These are phyloP conservation scores for Theobroma cacao DNA, from an alignment of 345 rosid species.

Conservation along the genomic window DNA sequence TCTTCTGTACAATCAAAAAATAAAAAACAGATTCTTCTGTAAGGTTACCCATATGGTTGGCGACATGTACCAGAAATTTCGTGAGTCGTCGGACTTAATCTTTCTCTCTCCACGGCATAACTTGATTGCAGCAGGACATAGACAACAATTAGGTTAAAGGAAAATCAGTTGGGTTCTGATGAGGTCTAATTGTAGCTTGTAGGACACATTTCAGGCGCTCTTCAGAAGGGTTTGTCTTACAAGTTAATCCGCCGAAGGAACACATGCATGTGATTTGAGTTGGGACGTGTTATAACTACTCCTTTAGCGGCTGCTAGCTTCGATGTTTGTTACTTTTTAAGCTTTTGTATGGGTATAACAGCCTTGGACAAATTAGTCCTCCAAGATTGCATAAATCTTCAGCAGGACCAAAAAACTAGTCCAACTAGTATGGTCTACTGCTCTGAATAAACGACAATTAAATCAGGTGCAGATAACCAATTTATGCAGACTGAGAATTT, in stretches of 20 bases:
- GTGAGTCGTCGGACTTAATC: not conserved
- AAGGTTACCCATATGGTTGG: not conserved
- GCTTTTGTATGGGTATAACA: not conserved
- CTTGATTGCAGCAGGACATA: not conserved
- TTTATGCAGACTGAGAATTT: not conserved
- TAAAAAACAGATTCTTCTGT: not conserved
- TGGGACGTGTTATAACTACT: not conserved
- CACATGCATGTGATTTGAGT: not conserved
- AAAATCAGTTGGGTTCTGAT: not conserved
- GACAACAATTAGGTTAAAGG: not conserved
- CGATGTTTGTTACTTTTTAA: too few relatives aligned
- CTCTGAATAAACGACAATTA: not conserved
- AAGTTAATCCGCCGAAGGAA: not conserved
- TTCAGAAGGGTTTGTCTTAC: constrained; percentile 13
- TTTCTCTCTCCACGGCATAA: not conserved
- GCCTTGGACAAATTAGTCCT: not conserved
- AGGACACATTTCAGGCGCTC: not conserved
- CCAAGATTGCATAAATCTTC: not conserved
- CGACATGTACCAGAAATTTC: not conserved
- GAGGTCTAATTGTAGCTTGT: not conserved
- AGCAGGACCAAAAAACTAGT: not conserved
- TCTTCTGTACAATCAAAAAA: too few relatives aligned
- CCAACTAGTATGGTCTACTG: not conserved
- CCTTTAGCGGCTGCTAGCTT: not conserved
- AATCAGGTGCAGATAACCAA: not conserved